Conservation (phyloP, 371 early-diverging fungal species). For the Chytridium lagenaria region DNA sequence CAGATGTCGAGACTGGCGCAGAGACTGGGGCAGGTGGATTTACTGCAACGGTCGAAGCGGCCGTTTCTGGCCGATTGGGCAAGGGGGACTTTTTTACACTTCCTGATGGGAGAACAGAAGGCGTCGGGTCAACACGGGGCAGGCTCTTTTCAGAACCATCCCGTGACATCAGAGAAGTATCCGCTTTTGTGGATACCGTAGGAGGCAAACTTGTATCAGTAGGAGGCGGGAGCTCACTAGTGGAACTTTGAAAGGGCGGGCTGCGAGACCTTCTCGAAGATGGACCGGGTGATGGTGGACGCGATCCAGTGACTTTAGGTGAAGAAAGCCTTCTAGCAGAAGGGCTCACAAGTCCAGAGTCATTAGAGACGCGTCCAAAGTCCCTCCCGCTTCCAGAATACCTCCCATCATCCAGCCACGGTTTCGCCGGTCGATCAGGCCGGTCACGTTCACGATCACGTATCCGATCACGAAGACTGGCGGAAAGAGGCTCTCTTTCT, state of each 20-base stretch:
- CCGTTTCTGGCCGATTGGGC: background rate
- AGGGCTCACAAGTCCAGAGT: background rate
- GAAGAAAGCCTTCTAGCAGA: background rate
- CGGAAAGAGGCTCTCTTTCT: background rate
- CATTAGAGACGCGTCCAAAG: background rate
- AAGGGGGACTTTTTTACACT: background rate
- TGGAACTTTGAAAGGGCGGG: background rate
- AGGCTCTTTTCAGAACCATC: background rate
- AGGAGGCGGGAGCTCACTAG: background rate
- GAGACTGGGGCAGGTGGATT: no score
- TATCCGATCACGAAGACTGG: background rate
- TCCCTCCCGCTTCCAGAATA: background rate
- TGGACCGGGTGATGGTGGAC: background rate
- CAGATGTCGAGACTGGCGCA: background rate
- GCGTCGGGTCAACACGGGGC: background rate
- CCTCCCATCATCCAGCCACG: conserved; percentile 1
- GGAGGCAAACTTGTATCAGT: background rate
- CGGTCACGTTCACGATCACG: conserved; percentile 5
- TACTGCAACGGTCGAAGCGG: no score
- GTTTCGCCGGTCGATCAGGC: background rate
- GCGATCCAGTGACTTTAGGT: background rate
- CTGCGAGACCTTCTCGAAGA: no score
- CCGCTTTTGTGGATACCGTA: background rate
- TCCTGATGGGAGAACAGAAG: background rate
- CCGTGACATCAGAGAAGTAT: background rate